These are phyloP conservation scores for Trichosporon inkin DNA, from an alignment of 1,284 basidiomycete species.

Conservation along the genomic window DNA sequence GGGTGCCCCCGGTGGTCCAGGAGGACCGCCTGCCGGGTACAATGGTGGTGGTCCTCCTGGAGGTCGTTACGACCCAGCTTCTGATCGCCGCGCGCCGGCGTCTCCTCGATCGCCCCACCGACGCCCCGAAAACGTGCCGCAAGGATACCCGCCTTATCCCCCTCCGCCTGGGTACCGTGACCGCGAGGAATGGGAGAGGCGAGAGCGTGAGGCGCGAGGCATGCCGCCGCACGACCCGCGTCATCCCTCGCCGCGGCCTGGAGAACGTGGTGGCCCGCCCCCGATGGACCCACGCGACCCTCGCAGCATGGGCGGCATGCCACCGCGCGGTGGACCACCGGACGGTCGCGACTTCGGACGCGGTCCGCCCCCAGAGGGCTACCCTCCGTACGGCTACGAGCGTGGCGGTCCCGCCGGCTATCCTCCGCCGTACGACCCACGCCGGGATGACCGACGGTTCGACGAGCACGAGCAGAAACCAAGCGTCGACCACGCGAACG, in stretches of 20 bases:
- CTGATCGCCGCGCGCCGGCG: conserved; percentile 25
- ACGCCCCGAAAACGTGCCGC: conserved; percentile 19
- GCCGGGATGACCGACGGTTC: conserved; percentile 17
- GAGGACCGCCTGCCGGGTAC: conserved; percentile 11
- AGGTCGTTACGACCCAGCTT: conserved; percentile 32
- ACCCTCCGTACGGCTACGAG: conserved; percentile 27
- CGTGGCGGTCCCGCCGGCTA: conserved; percentile 10
- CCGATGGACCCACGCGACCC: conserved; percentile 21
- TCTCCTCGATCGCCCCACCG: conserved; percentile 41
- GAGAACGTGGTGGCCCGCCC: conserved; percentile 23
- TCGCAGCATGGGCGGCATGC: conserved; percentile 9
- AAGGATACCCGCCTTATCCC: conserved; percentile 25
- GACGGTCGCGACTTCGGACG: conserved; percentile 20
- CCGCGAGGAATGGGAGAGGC: conserved; percentile 45
- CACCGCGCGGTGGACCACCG: conserved; percentile 9
- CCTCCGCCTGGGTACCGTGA: conserved; percentile 25
- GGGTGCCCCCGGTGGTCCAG: conserved; percentile 6
- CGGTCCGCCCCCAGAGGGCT: conserved; percentile 15
- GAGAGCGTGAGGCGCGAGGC: conserved; percentile 41
- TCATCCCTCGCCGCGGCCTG: conserved; percentile 37
- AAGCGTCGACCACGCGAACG: conserved; percentile 8
- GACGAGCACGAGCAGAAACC: conserved; percentile 16
- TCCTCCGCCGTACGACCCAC: conserved; percentile 15
- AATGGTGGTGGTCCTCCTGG: conserved; percentile 10
- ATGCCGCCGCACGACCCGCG: conserved; percentile 27